Conservation (phyloP, 768 basidiomycete genomes). For the Erythrobasidium yunnanense region DNA sequence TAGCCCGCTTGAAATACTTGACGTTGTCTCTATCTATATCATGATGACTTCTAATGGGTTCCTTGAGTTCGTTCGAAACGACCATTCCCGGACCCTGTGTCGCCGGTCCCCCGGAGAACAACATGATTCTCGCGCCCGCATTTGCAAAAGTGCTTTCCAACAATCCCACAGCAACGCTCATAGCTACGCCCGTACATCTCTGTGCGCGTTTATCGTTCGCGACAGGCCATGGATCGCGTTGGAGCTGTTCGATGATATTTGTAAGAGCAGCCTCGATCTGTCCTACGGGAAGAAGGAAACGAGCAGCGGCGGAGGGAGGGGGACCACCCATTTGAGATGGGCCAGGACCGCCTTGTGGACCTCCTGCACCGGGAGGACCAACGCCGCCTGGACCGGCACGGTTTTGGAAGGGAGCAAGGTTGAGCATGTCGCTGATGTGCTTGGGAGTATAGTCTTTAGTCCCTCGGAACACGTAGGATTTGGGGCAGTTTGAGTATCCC, state of each 20-base stretch:
- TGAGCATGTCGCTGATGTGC: constrained; percentile 97
- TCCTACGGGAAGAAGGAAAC: constrained; percentile 81
- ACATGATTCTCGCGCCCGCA: constrained; percentile 89
- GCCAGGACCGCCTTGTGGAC: too few relatives aligned
- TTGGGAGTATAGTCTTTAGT: constrained; percentile 92
- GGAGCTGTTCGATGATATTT: constrained; percentile 72
- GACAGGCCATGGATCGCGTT: constrained; percentile 93
- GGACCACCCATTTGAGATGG: constrained; percentile 64
- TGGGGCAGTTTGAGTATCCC: constrained; percentile 87
- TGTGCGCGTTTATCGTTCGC: constrained; percentile 85
- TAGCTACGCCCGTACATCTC: constrained; percentile 86
- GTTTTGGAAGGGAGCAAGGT: constrained; percentile 63
- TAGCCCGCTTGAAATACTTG: constrained; percentile 92
- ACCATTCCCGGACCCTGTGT: constrained; percentile 97
- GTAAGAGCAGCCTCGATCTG: constrained; percentile 96
- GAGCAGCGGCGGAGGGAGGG: constrained; percentile 62
- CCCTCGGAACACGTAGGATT: constrained; percentile 97
- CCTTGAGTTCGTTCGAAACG: constrained; percentile 85
- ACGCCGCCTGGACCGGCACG: constrained; percentile 29
- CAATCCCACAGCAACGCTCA: constrained; percentile 83
- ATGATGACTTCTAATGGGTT: constrained; percentile 95
- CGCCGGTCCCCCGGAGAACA: constrained; percentile 87
- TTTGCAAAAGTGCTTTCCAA: constrained; percentile 91
- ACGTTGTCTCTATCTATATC: constrained; percentile 94
- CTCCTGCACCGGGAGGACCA: too few relatives aligned